Evolutionary conservation across 108 stramenopile species (phyloP).

Genomic region (Pseudonitzschia delicatissima): DNA sequence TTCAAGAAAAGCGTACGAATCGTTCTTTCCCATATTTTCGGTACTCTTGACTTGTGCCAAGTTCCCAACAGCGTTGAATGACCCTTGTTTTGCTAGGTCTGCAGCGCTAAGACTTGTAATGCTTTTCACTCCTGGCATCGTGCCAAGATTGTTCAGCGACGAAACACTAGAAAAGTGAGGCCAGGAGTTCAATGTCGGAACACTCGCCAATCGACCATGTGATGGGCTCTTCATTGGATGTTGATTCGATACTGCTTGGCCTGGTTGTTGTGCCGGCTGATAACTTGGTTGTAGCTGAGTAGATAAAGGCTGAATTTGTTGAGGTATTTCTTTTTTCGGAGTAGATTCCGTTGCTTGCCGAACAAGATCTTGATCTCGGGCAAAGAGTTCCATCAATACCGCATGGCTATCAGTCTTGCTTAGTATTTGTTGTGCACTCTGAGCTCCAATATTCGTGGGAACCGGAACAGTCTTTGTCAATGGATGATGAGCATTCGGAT

Average conservation of each 20-base stretch:
- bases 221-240: constrained; percentile 55
- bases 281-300: background rate
- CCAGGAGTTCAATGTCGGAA: constrained; percentile 82
- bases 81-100: constrained; percentile 82
- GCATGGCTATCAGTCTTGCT: constrained; percentile 90
- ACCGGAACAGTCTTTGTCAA: background rate
- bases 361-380: constrained; percentile 88
- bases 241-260: constrained; percentile 31
- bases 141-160: constrained; percentile 82
- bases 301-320: constrained; percentile 2
- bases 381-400: constrained; percentile 90
- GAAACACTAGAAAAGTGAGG: constrained; percentile 89
- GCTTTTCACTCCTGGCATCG: constrained; percentile 86
- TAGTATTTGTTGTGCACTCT: constrained; percentile 34
- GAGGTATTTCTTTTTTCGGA: constrained; percentile 17
- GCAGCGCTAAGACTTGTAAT: constrained; percentile 84
- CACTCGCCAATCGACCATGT: constrained; percentile 34
- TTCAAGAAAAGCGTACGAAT: constrained; percentile 92
- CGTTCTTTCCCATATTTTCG: constrained; percentile 80
- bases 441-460: background rate
- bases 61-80: constrained; percentile 82
- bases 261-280: constrained; percentile 25
- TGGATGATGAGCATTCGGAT: constrained; percentile 30
- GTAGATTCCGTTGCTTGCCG: constrained; percentile 68
- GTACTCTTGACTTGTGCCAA: constrained; percentile 87